These are phyloP conservation scores for Lenzites betulinus DNA, from an alignment of 768 basidiomycete genomes.

Conservation along the genomic window DNA sequence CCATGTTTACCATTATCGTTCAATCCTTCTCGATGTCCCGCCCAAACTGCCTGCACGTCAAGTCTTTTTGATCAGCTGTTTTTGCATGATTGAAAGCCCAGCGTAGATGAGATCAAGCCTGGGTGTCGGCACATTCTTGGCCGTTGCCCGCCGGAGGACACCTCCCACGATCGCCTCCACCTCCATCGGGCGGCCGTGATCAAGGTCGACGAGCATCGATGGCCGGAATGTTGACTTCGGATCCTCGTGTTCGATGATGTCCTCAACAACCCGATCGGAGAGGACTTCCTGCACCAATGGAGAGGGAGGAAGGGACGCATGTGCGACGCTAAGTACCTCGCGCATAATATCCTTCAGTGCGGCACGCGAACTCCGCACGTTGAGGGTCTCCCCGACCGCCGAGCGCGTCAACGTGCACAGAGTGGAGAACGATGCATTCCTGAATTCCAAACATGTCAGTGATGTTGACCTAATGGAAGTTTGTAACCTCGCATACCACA, in stretches of 20 bases:
- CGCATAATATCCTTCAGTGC: conserved; percentile 31
- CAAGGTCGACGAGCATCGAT: conserved; percentile 41
- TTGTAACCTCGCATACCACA: conserved; percentile 22
- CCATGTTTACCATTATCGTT: not conserved
- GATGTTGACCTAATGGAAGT: not conserved
- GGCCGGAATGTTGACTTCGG: conserved; percentile 34
- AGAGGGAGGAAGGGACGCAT: conserved; percentile 21
- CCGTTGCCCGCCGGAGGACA: conserved; percentile 23
- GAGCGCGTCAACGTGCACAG: conserved; percentile 32
- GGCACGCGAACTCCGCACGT: conserved; percentile 17
- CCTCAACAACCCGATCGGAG: conserved; percentile 26
- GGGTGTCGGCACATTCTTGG: conserved; percentile 17
- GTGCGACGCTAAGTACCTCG: conserved; percentile 35
- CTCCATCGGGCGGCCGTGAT: conserved; percentile 40
- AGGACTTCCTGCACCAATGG: conserved; percentile 19
- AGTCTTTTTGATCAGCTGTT: conserved; percentile 3
- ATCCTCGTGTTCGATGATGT: conserved; percentile 29
- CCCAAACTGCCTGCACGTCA: not conserved
- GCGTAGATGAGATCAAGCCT: conserved; percentile 27
- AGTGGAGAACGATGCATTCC: conserved; percentile 37
- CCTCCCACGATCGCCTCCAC: conserved; percentile 40
- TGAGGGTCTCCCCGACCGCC: conserved; percentile 30
- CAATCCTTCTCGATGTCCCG: no score
- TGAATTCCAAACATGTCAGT: not conserved
- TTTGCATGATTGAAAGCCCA: conserved; percentile 26